phyloP scores from a whole-genome alignment of 2,329 filamentous ascomycete genomes.

The Pseudocercospora eumusae region DNA sequence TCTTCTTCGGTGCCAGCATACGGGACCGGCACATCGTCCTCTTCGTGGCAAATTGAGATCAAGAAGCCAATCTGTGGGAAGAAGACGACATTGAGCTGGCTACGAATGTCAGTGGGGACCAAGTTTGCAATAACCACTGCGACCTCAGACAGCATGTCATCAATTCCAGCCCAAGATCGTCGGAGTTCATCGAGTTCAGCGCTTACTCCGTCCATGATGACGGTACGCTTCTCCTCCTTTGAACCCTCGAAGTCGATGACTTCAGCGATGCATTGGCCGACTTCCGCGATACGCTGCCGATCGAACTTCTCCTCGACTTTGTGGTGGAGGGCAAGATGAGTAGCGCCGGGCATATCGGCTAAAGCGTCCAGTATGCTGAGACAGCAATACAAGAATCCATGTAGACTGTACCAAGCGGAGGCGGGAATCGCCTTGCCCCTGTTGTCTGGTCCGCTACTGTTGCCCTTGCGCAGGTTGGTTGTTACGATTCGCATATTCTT shows the following conservation, averaged over 20 bases:
- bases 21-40: conserved; percentile 56
- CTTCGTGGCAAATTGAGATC: conserved; percentile 68
- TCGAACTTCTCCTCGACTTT: conserved; percentile 65
- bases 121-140: conserved; percentile 63
- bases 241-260: conserved; percentile 81
- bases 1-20: conserved; percentile 63
- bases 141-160: conserved; percentile 68
- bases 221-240: conserved; percentile 67
- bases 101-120: conserved; percentile 60
- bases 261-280: conserved; percentile 71
- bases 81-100: conserved; percentile 75
- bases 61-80: conserved; percentile 91
- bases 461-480: conserved; percentile 73
- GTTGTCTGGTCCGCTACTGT: conserved; percentile 57
- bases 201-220: conserved; percentile 72
- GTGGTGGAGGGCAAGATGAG: conserved; percentile 54
- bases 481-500: conserved; percentile 73
- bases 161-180: conserved; percentile 74
- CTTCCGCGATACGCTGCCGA: conserved; percentile 58
- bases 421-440: conserved; percentile 61
- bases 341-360: conserved; percentile 57
- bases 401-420: conserved; percentile 66
- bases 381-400: conserved; percentile 69
- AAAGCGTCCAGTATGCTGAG: conserved; percentile 69
- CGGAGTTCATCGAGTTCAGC: conserved; percentile 75